Evolutionary conservation across 1,139 yeast species (phyloP), one percentile per base, ranked within the genome.

Genomic region (Blastobotrys illinoisensis): DNA sequence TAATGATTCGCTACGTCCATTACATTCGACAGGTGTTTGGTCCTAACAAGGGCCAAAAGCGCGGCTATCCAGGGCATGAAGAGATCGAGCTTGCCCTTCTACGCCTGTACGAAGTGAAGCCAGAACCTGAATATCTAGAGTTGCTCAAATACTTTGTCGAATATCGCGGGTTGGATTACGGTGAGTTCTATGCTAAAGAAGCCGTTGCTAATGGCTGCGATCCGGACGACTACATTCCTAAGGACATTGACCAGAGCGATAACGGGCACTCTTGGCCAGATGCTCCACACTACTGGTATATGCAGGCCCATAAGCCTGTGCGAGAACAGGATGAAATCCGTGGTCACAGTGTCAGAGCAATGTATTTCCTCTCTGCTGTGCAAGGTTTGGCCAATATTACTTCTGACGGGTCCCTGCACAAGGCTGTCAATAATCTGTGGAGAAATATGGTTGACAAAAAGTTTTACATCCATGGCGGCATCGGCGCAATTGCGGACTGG

Each of bases 51-150:
- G 57, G 52, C 14, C 53, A 51, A 40, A 46, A 46, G 40, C 65
- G 62, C 32, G 68, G 68, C 13, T 66, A 66, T 54, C 67, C 67
- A 5, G 69, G 69, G 7, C 69, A 66, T 46, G 62, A 63, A 47
- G 69, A 66, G 49, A 60, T 66, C 28, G 69, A 66, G 54, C 56
- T 66, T 20, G 66, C 69, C 9, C 48, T 66, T 20, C 63, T 62
- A 4, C 63, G 63, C 51, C 54, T 65, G 36, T 47, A 61, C 13
- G 56, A 58, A 18, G 54, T 65, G n/a, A 60, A 53, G 16, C 61
- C 64, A 0, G 56, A 63, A 3, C 48, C 55, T 24, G 57, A 54
- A 47, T 62, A 62, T 48, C 57, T 55, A 11, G 57, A 62, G 14
- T 50, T 66, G 11, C 56, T 64, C 48, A 48, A 65, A 28, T 65